phyloP scores from a whole-genome alignment of 1,139 yeast genomes.

The Insectozyma bohioensis region DNA sequence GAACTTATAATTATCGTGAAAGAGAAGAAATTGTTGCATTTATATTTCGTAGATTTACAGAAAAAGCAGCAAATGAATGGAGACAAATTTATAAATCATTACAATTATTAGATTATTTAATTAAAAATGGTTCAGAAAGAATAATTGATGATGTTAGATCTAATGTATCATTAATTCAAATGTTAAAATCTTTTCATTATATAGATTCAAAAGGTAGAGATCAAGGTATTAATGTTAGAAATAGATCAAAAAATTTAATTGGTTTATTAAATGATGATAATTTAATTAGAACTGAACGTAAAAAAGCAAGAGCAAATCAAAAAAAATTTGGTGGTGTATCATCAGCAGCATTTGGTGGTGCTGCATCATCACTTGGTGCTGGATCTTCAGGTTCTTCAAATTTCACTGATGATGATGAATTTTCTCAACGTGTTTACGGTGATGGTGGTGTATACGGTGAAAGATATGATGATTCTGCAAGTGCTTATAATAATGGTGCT shows the following conservation, averaged over 20 bases:
- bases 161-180: slow-evolving; percentile 75
- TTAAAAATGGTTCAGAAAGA: slow-evolving; percentile 91
- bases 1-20: slow-evolving; percentile 84
- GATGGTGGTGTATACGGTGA: slow-evolving; percentile 81
- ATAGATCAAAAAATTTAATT: slow-evolving; percentile 77
- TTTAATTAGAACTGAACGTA: slow-evolving; percentile 78
- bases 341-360: slow-evolving; percentile 50
- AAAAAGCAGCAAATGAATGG: slow-evolving; percentile 96
- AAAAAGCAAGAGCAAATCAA: slow-evolving; percentile 80
- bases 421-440: slow-evolving; percentile 63
- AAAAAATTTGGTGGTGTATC: slow-evolving; percentile 78
- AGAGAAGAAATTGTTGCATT: slow-evolving; percentile 74
- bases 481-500: slow-evolving; percentile 40
- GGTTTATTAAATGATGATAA: slow-evolving; percentile 75
- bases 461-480: slow-evolving; percentile 58
- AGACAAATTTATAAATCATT: slow-evolving; percentile 94
- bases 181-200: slow-evolving; percentile 93
- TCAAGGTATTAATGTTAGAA: slow-evolving; percentile 94
- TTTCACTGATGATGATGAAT: slow-evolving; percentile 42
- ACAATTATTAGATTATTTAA: slow-evolving; percentile 84
- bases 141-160: slow-evolving; percentile 93
- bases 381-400: slow-evolving; percentile 19
- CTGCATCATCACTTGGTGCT: slow-evolving; percentile 37
- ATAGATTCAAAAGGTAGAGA: slow-evolving; percentile 93
- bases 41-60: slow-evolving; percentile 82